A percentile compares a stretch with the other conserved stretches of the same genome.
Evolutionary conservation across 2,329 filamentous ascomycete species (phyloP).

Genomic region (Geoglossum cookeanum): DNA sequence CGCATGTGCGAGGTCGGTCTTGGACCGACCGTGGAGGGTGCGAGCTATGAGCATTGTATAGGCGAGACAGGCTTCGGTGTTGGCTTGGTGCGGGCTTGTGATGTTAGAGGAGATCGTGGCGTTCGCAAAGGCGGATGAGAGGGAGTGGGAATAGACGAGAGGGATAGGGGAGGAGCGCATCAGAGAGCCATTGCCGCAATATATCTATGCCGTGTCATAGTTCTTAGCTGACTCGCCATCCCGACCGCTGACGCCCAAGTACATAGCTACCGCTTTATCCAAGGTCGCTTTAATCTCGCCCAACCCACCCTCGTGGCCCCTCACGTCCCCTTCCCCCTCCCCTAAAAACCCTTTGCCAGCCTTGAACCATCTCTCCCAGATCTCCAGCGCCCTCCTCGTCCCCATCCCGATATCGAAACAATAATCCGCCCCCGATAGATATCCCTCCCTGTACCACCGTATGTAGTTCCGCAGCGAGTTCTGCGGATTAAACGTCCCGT

Average conservation of each 20-base stretch:
- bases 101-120: conserved; percentile 15
- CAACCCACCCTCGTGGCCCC: conserved; percentile 7
- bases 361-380: conserved; percentile 14
- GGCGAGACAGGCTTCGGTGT: conserved; percentile 22
- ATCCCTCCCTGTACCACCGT: conserved; percentile 19
- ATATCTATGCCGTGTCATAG: background rate
- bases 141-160: conserved; percentile 15
- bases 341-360: background rate
- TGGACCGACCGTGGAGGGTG: conserved; percentile 15
- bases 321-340: background rate
- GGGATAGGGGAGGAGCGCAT: conserved; percentile 24
- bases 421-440: conserved; percentile 18
- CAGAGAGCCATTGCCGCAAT: conserved; percentile 23
- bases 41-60: conserved; percentile 19
- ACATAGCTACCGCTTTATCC: conserved; percentile 8
- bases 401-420: conserved; percentile 23
- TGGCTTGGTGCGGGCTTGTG: conserved; percentile 22
- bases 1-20: conserved; percentile 12
- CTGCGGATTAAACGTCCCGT: conserved; percentile 15
- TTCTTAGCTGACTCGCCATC: background rate
- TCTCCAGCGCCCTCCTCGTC: conserved; percentile 16
- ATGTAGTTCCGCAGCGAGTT: conserved; percentile 20
- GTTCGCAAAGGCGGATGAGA: conserved; percentile 11
- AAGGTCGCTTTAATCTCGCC: conserved; percentile 9
- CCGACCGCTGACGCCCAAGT: background rate